These are phyloP conservation scores for Eucalyptus victrix DNA, from an alignment of 345 rosid species.

Conservation along the genomic window DNA sequence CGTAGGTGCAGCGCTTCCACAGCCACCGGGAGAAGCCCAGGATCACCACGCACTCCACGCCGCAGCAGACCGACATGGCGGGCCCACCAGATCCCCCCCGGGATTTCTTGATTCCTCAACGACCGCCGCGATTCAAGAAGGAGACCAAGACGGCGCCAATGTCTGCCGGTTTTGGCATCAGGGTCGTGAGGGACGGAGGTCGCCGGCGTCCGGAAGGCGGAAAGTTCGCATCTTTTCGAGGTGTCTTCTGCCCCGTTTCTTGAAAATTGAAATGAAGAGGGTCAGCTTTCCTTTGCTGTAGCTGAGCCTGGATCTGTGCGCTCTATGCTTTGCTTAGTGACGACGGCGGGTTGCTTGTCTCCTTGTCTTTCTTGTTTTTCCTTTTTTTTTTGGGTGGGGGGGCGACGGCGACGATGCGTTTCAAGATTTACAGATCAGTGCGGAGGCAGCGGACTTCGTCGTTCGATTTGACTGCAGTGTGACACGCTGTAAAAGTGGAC, in stretches of 20 bases:
- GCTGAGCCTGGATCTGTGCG: background rate
- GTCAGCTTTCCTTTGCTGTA: background rate
- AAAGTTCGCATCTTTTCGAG: background rate
- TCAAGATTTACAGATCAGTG: background rate
- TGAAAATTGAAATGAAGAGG: background rate
- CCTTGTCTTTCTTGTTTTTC: background rate
- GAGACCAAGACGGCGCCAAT: background rate
- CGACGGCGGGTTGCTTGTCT: background rate
- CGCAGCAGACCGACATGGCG: conserved; percentile 19
- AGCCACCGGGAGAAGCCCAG: conserved; percentile 78
- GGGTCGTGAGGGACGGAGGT: background rate
- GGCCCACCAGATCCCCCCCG: background rate
- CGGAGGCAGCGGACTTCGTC: background rate
- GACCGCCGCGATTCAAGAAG: background rate
- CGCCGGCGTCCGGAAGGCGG: background rate
- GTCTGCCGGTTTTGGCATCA: background rate
- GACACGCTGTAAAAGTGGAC: background rate
- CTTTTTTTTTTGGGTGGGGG: no score
- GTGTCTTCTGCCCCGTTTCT: background rate
- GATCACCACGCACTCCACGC: conserved; percentile 52
- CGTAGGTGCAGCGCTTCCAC: conserved; percentile 89
- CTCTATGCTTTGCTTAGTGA: background rate
- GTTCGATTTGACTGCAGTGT: background rate
- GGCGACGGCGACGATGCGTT: background rate
- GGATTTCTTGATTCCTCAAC: background rate